These are phyloP conservation scores for Anthracocystis panici-leucophaei DNA, from an alignment of 1,284 basidiomycete genomes.

Conservation along the genomic window DNA sequence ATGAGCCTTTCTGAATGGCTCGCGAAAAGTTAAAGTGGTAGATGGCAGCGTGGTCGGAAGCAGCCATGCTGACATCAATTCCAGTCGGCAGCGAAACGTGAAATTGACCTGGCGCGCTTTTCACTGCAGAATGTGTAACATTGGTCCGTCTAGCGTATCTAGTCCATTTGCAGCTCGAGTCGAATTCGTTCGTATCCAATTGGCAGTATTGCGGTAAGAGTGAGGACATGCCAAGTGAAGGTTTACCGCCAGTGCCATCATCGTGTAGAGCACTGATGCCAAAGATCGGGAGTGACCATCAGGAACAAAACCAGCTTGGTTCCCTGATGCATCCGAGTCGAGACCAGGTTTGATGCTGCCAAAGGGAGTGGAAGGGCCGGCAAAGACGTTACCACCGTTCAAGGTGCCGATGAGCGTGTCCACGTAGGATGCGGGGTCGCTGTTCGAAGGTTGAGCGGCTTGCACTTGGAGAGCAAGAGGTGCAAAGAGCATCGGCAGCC, in stretches of 20 bases:
- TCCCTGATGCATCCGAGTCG: slow-evolving; percentile 23
- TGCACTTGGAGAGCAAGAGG: neutral
- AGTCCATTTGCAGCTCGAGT: slow-evolving; percentile 33
- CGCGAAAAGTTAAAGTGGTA: slow-evolving; percentile 31
- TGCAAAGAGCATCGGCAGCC: neutral
- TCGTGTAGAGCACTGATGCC: slow-evolving; percentile 42
- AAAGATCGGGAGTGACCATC: slow-evolving; percentile 23
- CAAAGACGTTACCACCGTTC: slow-evolving; percentile 44
- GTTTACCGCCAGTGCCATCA: slow-evolving; percentile 38
- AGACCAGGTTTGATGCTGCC: slow-evolving; percentile 44
- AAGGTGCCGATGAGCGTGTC: slow-evolving; percentile 38
- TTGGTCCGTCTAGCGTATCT: slow-evolving; percentile 10
- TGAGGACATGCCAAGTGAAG: slow-evolving; percentile 35
- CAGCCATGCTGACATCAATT: slow-evolving; percentile 22
- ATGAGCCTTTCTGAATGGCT: slow-evolving; percentile 9
- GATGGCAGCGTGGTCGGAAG: slow-evolving; percentile 33
- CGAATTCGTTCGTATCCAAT: slow-evolving; percentile 15
- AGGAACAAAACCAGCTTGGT: slow-evolving; percentile 48
- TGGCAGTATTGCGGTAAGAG: slow-evolving; percentile 47
- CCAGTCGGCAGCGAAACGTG: slow-evolving; percentile 10
- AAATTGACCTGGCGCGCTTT: slow-evolving; percentile 21
- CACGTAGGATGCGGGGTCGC: slow-evolving; percentile 31
- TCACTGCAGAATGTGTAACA: slow-evolving; percentile 11
- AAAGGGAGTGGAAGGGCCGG: slow-evolving; percentile 36
- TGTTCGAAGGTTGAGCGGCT: slow-evolving; percentile 2